Evolutionary conservation across 352 stramenopile species (phyloP).

Genomic region (Phytopythium delawarense): DNA sequence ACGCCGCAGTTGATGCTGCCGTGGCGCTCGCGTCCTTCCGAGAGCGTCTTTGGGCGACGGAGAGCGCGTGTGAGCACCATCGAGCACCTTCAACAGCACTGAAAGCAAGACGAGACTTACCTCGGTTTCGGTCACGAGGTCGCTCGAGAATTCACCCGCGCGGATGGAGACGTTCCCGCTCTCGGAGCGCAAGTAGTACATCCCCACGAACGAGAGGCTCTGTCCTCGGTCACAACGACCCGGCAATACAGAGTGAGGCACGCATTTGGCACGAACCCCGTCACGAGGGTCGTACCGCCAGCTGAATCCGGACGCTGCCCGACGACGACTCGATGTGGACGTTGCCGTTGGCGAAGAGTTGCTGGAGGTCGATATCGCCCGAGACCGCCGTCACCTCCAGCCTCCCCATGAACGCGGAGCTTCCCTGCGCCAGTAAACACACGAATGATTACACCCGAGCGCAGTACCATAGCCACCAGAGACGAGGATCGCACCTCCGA

Average conservation of each 20-base stretch:
- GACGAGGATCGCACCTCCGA: slow-evolving; percentile 24
- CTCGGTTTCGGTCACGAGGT: slow-evolving; percentile 27
- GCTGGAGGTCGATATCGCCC: slow-evolving; percentile 47
- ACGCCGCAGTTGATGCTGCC: slow-evolving; percentile 69
- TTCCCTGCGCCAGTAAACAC: slow-evolving; percentile 23
- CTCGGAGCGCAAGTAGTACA: slow-evolving; percentile 69
- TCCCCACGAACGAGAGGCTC: slow-evolving; percentile 49
- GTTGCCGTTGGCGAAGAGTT: slow-evolving; percentile 45
- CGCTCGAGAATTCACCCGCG: slow-evolving; percentile 48
- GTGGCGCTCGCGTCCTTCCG: slow-evolving; percentile 32
- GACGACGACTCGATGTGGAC: slow-evolving; percentile 66
- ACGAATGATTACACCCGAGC: neutral
- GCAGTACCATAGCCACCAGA: neutral
- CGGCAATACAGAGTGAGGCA: neutral
- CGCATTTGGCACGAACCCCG: neutral
- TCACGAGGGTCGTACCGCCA: slow-evolving; percentile 21
- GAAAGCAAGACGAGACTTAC: slow-evolving; percentile 15
- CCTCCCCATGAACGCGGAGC: slow-evolving; percentile 62
- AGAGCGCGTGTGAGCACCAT: neutral
- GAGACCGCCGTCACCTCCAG: slow-evolving; percentile 57
- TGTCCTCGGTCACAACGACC: slow-evolving; percentile 7
- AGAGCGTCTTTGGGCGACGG: neutral
- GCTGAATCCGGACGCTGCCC: slow-evolving; percentile 52
- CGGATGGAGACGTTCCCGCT: slow-evolving; percentile 55
- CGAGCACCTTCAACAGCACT: slow-evolving; percentile 4